Evolutionary conservation across 108 stramenopile species (phyloP).

Genomic region (Chaetoceros tenuissimus): DNA sequence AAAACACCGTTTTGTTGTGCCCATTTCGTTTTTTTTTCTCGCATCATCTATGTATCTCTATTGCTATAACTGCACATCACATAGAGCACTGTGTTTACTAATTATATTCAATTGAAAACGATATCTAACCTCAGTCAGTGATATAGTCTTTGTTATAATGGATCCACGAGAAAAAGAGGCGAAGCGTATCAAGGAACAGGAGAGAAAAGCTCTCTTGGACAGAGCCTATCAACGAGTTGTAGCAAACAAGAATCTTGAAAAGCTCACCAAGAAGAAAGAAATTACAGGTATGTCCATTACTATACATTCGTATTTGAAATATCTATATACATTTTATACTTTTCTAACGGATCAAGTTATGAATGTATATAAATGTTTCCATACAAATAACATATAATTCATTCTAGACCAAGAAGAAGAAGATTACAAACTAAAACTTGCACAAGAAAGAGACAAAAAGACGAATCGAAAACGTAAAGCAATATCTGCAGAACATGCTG

Average conservation of each 20-base stretch:
- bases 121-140: too few species aligned
- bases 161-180: constrained; percentile 44
- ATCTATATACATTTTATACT: background rate
- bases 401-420: constrained; percentile 10
- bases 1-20: too few species aligned
- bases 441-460: constrained; percentile 21
- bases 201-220: constrained; percentile 27
- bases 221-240: constrained; percentile 36
- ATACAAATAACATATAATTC: background rate
- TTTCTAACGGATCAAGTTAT: background rate
- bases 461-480: constrained; percentile 32
- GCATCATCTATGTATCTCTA: too few species aligned
- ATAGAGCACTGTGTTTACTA: too few species aligned
- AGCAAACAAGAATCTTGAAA: constrained; percentile 21
- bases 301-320: background rate
- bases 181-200: constrained; percentile 20
- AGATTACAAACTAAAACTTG: constrained; percentile 9
- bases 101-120: too few species aligned
- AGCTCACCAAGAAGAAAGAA: constrained; percentile 21
- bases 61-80: too few species aligned
- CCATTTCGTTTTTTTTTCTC: too few species aligned
- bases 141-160: too few species aligned
- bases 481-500: constrained; percentile 31
- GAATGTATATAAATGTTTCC: background rate
- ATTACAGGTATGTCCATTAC: constrained; percentile 17